These are phyloP conservation scores for Earliella scabrosa DNA, from an alignment of 1,284 basidiomycete genomes.

Conservation along the genomic window DNA sequence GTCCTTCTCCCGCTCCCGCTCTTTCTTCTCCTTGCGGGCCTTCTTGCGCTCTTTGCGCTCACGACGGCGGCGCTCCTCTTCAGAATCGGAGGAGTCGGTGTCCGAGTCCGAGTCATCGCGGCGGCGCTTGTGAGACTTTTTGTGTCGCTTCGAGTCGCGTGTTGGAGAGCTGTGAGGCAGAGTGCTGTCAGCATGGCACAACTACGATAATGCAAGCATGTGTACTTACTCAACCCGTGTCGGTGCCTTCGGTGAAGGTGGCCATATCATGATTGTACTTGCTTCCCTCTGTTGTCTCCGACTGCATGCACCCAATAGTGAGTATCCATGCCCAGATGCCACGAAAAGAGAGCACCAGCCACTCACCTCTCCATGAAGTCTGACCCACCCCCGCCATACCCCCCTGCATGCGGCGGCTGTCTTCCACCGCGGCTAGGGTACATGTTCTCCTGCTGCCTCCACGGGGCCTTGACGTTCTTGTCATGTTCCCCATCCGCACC, in stretches of 20 bases:
- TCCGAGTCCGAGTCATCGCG: constrained; percentile 57
- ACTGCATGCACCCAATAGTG: constrained; percentile 43
- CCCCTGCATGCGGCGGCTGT: constrained; percentile 24
- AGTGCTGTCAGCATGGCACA: not conserved
- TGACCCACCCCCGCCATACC: constrained; percentile 40
- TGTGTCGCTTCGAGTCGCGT: constrained; percentile 51
- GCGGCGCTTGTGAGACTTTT: constrained; percentile 61
- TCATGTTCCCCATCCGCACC: constrained; percentile 39
- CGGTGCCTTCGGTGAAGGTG: constrained; percentile 78
- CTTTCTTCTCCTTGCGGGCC: constrained; percentile 53
- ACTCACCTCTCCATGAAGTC: constrained; percentile 62
- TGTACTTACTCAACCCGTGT: constrained; percentile 58
- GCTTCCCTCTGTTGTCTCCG: constrained; percentile 76
- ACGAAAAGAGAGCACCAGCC: not conserved
- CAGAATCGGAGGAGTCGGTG: constrained; percentile 50
- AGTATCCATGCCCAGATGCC: not conserved
- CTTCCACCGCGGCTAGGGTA: constrained; percentile 42
- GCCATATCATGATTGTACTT: constrained; percentile 78
- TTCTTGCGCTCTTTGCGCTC: constrained; percentile 66
- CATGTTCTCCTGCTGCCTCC: constrained; percentile 55
- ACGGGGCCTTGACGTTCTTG: constrained; percentile 42
- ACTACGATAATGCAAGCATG: not conserved
- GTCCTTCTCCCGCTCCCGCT: constrained; percentile 40
- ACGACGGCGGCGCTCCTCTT: constrained; percentile 62
- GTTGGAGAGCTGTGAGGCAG: constrained; percentile 50